Evolutionary conservation across 2,329 filamentous ascomycete genomes (phyloP).

Genomic region (Bertia moriformis): DNA sequence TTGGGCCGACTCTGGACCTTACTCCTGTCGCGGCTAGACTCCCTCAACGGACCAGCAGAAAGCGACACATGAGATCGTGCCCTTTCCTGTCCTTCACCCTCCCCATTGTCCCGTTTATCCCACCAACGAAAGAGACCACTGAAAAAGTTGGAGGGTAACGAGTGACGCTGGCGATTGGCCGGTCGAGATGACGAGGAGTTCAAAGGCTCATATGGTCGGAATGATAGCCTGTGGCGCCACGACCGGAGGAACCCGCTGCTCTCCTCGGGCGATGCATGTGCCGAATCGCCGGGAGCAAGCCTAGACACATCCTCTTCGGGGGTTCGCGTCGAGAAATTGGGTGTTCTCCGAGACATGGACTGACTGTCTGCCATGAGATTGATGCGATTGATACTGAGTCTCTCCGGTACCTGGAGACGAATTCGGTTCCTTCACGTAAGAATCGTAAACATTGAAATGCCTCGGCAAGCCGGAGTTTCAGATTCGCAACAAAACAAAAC

Average conservation of each 20-base stretch:
- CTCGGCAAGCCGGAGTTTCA: too few species aligned
- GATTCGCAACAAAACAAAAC: too few species aligned
- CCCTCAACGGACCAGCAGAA: neutral
- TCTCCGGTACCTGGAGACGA: too few species aligned
- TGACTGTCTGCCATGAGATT: too few species aligned
- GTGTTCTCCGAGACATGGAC: conserved; percentile 13
- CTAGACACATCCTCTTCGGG: conserved; percentile 18
- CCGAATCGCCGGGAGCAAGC: conserved; percentile 15
- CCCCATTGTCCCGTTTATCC: neutral
- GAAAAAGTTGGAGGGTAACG: neutral
- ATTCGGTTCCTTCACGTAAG: too few species aligned
- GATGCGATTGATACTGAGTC: too few species aligned
- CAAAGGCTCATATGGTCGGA: neutral
- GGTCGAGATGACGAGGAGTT: neutral
- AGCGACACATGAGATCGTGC: neutral
- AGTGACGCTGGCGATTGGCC: neutral
- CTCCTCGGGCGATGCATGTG: neutral
- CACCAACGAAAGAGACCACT: neutral
- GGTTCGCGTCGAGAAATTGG: conserved; percentile 20
- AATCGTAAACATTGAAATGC: too few species aligned
- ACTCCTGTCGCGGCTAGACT: conserved; percentile 1
- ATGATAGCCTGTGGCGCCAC: neutral
- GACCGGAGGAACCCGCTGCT: neutral
- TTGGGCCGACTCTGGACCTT: too few species aligned
- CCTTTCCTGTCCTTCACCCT: neutral